phyloP scores from a whole-genome alignment of 352 stramenopile species.

The Globisporangium spiculum region DNA sequence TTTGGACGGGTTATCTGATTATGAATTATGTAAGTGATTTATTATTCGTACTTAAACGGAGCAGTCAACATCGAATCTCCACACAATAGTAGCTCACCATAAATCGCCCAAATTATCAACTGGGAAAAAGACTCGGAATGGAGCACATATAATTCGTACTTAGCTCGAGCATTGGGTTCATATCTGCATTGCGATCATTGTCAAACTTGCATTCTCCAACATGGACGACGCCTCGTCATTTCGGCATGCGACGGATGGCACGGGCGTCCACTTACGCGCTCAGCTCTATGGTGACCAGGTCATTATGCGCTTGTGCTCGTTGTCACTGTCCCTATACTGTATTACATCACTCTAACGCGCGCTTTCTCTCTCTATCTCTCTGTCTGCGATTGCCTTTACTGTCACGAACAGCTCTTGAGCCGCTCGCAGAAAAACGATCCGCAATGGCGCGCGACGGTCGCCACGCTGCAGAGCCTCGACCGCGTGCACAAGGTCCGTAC shows the following conservation, averaged over 20 bases:
- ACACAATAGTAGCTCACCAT: no score
- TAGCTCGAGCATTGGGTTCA: no score
- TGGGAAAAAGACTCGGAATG: no score
- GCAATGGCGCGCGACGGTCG: constrained; percentile 30
- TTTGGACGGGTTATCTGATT: no score
- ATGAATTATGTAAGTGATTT: no score
- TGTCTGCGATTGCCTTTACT: not conserved
- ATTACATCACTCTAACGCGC: not conserved
- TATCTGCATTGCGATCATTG: not conserved
- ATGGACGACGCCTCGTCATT: not conserved
- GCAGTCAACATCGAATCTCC: no score
- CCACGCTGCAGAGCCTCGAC: constrained; percentile 37
- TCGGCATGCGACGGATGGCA: no score
- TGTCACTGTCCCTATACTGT: not conserved
- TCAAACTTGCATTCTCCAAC: not conserved
- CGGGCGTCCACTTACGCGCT: not conserved
- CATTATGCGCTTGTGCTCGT: not conserved
- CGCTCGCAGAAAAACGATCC: constrained; percentile 23
- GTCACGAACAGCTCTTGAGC: not conserved
- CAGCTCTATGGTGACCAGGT: not conserved
- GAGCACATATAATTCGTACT: not conserved
- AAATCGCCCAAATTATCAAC: no score
- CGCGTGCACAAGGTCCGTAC: constrained; percentile 26
- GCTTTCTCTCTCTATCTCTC: not conserved
- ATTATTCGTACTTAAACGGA: no score